Base-by-base conservation (phyloP, 2,329 filamentous ascomycete genomes). In the Zasmidium cellare region DNA sequence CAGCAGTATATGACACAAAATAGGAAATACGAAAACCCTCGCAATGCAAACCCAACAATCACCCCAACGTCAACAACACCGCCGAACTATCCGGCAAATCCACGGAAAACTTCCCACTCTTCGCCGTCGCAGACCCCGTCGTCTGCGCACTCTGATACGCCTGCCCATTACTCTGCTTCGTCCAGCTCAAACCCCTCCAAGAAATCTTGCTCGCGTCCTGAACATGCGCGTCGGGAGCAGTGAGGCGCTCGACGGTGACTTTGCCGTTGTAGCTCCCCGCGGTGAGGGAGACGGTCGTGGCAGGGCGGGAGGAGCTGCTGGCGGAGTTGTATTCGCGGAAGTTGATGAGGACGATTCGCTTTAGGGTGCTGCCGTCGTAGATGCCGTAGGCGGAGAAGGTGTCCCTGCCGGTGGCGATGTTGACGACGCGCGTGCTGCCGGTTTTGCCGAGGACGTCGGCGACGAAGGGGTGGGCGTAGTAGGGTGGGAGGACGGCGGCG, bases 401-500 rank as follows among this genome's bases (percentile, higher is more conserved):
- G 46, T 53, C 59, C n/a, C 45, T 41, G 25, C 53, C 57, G 46
- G 53, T 54, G 12, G 52, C 55, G 20, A 61, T 46, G 38, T 59
- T 51, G 46, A 28, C 20, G 20, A 59, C 53, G 6, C 50, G 48
- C 9, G 58, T 46, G 24, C 56, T 46, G 44, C 53, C 47, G 2
- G 45, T 22, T 24, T 58, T 61, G n/a, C 59, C 59, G 23, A 61
- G 55, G 3, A 61, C 55, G 31, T 61, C 59, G 6, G 59, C 59
- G 16, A 61, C 56, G 47, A 61, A 61, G 5, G 59, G 59, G 44
- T 61, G 59, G 18, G 59, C 59, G 56, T 61, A 61, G 50, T 58
- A 61, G 20, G 59, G 59, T 46, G 59, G 53, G 9, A 58, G 53
- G 5, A 61, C 59, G 7, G 59, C 59, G 14, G 59, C 55, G 23